These are phyloP conservation scores for Xylariaceae sp. DNA, from an alignment of 2,329 filamentous ascomycete genomes.

Conservation along the genomic window DNA sequence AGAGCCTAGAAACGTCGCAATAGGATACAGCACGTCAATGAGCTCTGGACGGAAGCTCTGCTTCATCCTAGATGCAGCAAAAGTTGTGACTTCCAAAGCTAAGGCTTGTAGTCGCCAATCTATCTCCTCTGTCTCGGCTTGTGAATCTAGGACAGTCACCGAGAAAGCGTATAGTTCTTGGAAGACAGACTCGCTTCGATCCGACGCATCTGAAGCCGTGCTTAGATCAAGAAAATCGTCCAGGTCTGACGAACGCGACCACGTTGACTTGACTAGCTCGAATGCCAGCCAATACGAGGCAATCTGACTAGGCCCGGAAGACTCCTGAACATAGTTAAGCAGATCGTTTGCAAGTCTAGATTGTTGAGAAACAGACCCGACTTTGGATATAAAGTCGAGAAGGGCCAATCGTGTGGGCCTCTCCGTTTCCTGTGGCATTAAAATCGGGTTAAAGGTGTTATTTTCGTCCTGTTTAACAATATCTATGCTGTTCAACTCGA, in stretches of 20 bases:
- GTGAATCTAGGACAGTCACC: slow-evolving; percentile 60
- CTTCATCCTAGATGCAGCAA: slow-evolving; percentile 70
- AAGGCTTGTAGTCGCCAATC: slow-evolving; percentile 79
- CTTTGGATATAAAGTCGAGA: slow-evolving; percentile 56
- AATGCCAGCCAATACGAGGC: slow-evolving; percentile 82
- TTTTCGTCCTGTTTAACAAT: slow-evolving; percentile 25
- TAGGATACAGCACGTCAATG: slow-evolving; percentile 87
- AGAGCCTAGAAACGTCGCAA: slow-evolving; percentile 86
- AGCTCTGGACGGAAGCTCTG: slow-evolving; percentile 78
- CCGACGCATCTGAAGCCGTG: slow-evolving; percentile 40
- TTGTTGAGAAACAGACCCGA: slow-evolving; percentile 61
- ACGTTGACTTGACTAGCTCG: slow-evolving; percentile 65
- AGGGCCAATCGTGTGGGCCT: slow-evolving; percentile 62
- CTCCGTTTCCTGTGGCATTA: slow-evolving; percentile 69
- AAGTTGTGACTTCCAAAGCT: slow-evolving; percentile 77
- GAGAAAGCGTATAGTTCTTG: slow-evolving; percentile 73
- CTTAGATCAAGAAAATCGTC: slow-evolving; percentile 69
- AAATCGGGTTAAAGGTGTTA: slow-evolving; percentile 58
- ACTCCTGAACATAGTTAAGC: slow-evolving; percentile 63
- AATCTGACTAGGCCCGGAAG: slow-evolving; percentile 61
- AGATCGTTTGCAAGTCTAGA: slow-evolving; percentile 66
- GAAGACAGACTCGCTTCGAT: slow-evolving; percentile 51
- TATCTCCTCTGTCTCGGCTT: slow-evolving; percentile 49
- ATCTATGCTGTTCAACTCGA: slow-evolving; percentile 36
- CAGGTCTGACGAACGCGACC: slow-evolving; percentile 55